phyloP scores from a whole-genome alignment of 352 stramenopile species.

The Blastocystis sp. region DNA sequence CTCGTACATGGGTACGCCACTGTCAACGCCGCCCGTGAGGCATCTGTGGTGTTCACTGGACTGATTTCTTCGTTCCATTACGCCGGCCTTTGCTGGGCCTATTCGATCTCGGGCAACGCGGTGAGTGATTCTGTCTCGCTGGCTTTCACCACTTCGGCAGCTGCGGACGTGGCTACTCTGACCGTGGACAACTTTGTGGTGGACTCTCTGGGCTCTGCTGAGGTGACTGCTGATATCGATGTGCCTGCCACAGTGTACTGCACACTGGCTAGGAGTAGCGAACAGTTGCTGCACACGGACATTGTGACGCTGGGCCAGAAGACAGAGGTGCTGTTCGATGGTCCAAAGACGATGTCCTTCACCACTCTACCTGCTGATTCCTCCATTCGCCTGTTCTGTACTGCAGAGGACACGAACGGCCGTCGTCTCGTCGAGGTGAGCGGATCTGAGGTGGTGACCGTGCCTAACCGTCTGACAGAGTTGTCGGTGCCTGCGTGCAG shows the following conservation, averaged over 20 bases:
- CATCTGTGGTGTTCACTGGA: background rate
- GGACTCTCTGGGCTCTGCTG: background rate
- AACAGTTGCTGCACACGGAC: background rate
- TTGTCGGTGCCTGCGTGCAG: background rate
- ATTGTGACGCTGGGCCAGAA: background rate
- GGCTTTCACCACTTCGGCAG: background rate
- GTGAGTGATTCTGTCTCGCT: background rate
- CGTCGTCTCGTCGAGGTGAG: background rate
- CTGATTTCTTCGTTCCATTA: background rate
- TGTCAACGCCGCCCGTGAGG: background rate
- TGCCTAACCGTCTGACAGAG: background rate
- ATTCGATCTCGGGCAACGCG: background rate
- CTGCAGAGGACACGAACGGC: background rate
- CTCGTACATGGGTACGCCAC: background rate
- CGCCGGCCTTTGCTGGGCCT: constrained; percentile 26
- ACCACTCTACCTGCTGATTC: background rate
- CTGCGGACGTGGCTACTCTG: background rate
- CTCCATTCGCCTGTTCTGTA: background rate
- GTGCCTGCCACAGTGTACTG: background rate
- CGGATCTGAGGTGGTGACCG: background rate
- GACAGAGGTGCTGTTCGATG: background rate
- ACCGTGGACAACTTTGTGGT: background rate
- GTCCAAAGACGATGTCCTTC: background rate
- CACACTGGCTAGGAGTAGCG: background rate
- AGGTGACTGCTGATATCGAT: background rate